A percentile compares a stretch with the other conserved stretches of the same genome.
Evolutionary conservation across 2,329 filamentous ascomycete genomes (phyloP).

Genomic region (Bipolaris zeicola): DNA sequence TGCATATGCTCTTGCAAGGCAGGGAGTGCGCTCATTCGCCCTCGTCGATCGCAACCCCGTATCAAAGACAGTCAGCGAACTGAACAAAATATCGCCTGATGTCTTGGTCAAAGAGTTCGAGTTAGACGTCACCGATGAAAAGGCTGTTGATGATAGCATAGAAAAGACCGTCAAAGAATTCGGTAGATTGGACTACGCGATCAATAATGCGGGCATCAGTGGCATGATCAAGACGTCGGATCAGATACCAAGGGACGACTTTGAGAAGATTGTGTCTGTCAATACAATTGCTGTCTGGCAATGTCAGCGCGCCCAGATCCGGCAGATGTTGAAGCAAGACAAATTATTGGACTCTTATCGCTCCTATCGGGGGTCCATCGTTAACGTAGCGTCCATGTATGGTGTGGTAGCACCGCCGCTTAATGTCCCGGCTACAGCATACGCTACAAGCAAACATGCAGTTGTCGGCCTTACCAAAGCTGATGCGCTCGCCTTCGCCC

Average conservation of each 20-base stretch:
- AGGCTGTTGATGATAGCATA: conserved; percentile 53
- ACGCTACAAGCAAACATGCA: conserved; percentile 60
- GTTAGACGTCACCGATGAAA: conserved; percentile 55
- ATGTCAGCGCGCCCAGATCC: conserved; percentile 61
- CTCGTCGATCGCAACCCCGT: conserved; percentile 55
- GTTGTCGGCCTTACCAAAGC: conserved; percentile 60
- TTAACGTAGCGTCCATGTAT: conserved; percentile 62
- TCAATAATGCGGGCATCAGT: conserved; percentile 62
- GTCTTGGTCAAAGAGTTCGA: conserved; percentile 51
- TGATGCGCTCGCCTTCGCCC: conserved; percentile 60
- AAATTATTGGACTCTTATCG: conserved; percentile 32
- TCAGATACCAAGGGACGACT: conserved; percentile 55
- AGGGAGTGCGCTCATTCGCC: conserved; percentile 56
- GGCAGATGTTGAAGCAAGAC: conserved; percentile 59
- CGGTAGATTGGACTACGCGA: conserved; percentile 60
- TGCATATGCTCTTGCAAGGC: conserved; percentile 55
- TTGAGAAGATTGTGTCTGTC: conserved; percentile 57
- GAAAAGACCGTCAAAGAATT: conserved; percentile 53
- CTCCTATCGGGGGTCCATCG: conserved; percentile 57
- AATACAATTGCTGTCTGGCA: conserved; percentile 64
- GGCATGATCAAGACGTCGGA: conserved; percentile 53
- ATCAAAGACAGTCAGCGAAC: conserved; percentile 36
- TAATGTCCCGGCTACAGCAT: conserved; percentile 53
- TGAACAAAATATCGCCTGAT: conserved; percentile 49
- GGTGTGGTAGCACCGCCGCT: conserved; percentile 52